Conservation (phyloP, 306 rosid genomes). For the Sicyos edulis region DNA sequence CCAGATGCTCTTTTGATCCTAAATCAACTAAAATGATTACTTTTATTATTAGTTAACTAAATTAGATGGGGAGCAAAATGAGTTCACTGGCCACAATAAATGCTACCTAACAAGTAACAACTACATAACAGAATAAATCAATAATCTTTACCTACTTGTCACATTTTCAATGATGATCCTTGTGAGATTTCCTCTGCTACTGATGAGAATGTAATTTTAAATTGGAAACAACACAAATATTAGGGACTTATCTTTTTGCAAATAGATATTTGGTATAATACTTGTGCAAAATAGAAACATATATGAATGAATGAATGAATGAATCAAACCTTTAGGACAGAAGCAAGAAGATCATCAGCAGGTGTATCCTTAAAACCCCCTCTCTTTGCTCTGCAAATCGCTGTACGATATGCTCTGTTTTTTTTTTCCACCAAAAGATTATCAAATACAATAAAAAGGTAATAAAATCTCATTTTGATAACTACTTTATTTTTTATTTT, state of each 20-base stretch:
- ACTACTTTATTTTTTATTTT: no score
- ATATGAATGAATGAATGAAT: not conserved
- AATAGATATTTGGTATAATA: no score
- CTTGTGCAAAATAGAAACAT: not conserved
- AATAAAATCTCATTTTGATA: no score
- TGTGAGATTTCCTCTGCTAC: no score
- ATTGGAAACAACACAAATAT: no score
- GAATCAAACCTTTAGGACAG: constrained; percentile 63
- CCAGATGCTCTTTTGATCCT: no score
- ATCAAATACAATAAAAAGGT: not conserved
- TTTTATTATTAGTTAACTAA: no score
- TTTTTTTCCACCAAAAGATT: not conserved
- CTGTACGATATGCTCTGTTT: constrained; percentile 71
- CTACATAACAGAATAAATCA: no score
- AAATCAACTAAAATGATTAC: no score
- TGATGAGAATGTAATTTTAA: no score
- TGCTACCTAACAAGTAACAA: not conserved
- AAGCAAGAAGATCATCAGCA: constrained; percentile 77
- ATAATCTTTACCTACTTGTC: not conserved
- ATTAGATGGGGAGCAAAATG: not conserved
- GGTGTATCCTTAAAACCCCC: constrained; percentile 87
- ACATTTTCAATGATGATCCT: not conserved
- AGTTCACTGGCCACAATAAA: not conserved
- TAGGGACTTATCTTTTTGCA: no score
- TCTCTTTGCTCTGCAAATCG: constrained; percentile 78